Evolutionary conservation across 169 alveolate genomes (phyloP).

Genomic region (Eimeria necatrix): DNA sequence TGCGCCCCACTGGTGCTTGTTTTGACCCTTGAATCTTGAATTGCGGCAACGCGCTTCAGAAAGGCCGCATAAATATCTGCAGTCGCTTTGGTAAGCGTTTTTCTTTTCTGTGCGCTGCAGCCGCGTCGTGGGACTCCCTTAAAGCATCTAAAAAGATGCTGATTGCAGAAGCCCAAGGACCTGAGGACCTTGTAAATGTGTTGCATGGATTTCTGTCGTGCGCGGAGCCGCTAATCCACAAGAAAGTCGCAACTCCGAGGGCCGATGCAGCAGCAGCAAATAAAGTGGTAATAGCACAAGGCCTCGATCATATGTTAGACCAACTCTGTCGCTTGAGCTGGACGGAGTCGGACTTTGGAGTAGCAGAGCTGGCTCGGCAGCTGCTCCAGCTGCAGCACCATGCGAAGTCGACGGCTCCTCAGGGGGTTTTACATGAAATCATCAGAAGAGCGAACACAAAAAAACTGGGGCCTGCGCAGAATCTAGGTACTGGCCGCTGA

Average conservation of each 20-base stretch:
- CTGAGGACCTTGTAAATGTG: background rate
- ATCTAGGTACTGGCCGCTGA: no score
- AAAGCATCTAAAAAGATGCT: background rate
- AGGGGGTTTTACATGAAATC: no score
- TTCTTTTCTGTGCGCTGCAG: background rate
- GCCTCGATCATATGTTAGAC: background rate
- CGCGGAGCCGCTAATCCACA: background rate
- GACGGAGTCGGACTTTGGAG: background rate
- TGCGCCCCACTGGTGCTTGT: background rate
- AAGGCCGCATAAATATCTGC: background rate
- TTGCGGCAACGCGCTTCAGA: background rate
- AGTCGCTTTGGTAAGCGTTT: background rate
- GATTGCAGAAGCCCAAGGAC: background rate
- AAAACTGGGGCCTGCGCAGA: no score
- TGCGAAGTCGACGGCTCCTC: no score
- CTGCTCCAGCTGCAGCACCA: slow-evolving; percentile 42
- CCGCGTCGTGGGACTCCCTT: background rate
- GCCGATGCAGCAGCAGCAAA: slow-evolving; percentile 25
- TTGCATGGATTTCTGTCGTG: background rate
- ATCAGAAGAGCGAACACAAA: no score
- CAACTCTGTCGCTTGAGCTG: background rate
- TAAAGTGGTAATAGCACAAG: background rate
- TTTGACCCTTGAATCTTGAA: background rate
- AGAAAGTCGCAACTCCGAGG: background rate
- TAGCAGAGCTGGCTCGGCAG: slow-evolving; percentile 13